These are phyloP conservation scores for Arthrobotrys sinensis DNA, from an alignment of 2,329 filamentous ascomycete species.

Conservation along the genomic window DNA sequence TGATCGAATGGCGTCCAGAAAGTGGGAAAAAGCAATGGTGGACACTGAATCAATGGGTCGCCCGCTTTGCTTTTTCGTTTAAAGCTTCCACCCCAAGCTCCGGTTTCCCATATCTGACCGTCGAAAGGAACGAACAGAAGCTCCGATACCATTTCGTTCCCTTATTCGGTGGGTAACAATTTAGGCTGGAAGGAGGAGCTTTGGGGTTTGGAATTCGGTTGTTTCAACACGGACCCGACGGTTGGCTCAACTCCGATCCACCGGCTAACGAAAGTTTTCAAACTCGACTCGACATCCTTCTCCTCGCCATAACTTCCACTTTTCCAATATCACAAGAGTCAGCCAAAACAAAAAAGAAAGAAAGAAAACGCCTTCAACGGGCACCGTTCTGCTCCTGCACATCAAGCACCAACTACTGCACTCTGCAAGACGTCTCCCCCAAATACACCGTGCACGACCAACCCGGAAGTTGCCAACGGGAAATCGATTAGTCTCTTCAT, in stretches of 20 bases:
- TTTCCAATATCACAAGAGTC: slow-evolving; percentile 6
- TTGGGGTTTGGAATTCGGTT: slow-evolving; percentile 26
- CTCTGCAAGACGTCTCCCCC: background rate
- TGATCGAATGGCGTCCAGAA: slow-evolving; percentile 32
- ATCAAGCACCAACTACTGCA: slow-evolving; percentile 15
- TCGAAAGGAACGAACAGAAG: slow-evolving; percentile 4
- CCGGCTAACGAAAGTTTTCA: slow-evolving; percentile 21
- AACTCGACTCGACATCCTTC: slow-evolving; percentile 18
- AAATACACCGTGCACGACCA: slow-evolving; percentile 20
- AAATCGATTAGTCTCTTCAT: slow-evolving; percentile 1
- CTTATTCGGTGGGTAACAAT: background rate
- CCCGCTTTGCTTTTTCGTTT: slow-evolving; percentile 21
- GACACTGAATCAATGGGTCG: slow-evolving; percentile 1
- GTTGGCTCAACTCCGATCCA: slow-evolving; percentile 23
- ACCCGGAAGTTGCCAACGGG: slow-evolving; percentile 31
- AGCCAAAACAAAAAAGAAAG: background rate
- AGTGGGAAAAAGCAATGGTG: slow-evolving; percentile 28
- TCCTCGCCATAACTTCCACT: slow-evolving; percentile 20
- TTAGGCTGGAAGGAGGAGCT: slow-evolving; percentile 29
- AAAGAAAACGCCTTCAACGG: background rate
- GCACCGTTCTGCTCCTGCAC: slow-evolving; percentile 23
- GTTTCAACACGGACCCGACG: slow-evolving; percentile 36
- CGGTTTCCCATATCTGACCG: background rate
- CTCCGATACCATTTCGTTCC: background rate
- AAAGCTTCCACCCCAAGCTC: slow-evolving; percentile 15